A percentile compares a stretch with the other conserved stretches of the same genome.
Conservation (phyloP, 2,329 filamentous ascomycete species). For the Aspergillus sclerotialis region DNA sequence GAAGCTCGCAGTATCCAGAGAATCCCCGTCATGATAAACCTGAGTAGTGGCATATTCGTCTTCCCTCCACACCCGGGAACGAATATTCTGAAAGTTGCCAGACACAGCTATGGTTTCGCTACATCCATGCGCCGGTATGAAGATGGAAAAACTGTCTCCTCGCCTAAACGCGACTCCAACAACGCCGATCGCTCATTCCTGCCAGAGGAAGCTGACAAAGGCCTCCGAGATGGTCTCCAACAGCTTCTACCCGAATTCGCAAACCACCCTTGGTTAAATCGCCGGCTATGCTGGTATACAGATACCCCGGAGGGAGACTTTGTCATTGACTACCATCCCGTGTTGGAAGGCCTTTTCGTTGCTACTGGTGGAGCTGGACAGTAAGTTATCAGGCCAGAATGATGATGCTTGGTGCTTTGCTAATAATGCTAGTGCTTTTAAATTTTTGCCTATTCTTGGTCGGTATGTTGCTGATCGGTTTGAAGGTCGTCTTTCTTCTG, state of each 20-base stretch:
- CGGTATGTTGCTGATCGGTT: background rate
- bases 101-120: constrained; percentile 58
- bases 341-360: constrained; percentile 16
- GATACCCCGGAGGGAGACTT: constrained; percentile 30
- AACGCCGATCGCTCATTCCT: constrained; percentile 9
- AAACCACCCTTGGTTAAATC: constrained; percentile 17
- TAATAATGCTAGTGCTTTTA: constrained; percentile 45
- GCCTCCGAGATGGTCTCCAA: constrained; percentile 10
- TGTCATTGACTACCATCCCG: constrained; percentile 25
- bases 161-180: too few species aligned
- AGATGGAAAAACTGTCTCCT: too few species aligned
- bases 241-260: constrained; percentile 14
- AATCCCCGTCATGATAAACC: constrained; percentile 53
- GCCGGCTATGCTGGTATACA: constrained; percentile 28
- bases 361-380: constrained; percentile 7
- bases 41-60: constrained; percentile 39
- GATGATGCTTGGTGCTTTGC: constrained; percentile 15
- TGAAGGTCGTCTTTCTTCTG: background rate
- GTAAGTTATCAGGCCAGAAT: constrained; percentile 6
- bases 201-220: constrained; percentile 9
- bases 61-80: constrained; percentile 43
- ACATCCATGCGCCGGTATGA: too few species aligned
- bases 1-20: constrained; percentile 58
- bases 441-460: constrained; percentile 60
- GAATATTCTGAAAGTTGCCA: constrained; percentile 55